Evolutionary conservation across 306 rosid species (phyloP).

Genomic region (Ziziphus jujuba): DNA sequence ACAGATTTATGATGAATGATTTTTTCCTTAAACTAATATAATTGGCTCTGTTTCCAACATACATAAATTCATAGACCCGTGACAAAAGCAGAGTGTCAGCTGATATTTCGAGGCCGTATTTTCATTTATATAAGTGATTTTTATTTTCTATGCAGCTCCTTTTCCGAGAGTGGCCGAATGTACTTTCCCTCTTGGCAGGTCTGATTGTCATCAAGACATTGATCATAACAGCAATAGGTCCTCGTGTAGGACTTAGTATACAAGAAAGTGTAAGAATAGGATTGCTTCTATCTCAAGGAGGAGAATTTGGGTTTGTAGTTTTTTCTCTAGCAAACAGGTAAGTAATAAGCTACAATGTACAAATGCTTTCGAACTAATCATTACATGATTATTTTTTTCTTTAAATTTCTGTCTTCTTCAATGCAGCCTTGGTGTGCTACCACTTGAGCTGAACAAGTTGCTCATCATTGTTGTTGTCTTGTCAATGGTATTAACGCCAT

Average conservation of each 20-base stretch:
- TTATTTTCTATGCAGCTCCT: slow-evolving; percentile 64
- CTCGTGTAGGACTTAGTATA: slow-evolving; percentile 87
- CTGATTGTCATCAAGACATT: slow-evolving; percentile 85
- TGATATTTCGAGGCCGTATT: background rate
- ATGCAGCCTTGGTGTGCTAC: slow-evolving; percentile 93
- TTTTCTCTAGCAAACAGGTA: slow-evolving; percentile 94
- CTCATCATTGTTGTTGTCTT: slow-evolving; percentile 95
- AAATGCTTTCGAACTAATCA: slow-evolving; percentile 14
- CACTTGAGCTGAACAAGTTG: slow-evolving; percentile 97
- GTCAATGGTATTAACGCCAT: slow-evolving; percentile 95
- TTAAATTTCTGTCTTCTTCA: slow-evolving; percentile 28
- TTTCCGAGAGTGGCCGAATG: slow-evolving; percentile 96
- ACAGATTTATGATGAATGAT: background rate
- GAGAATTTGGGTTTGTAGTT: slow-evolving; percentile 94
- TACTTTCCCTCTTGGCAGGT: slow-evolving; percentile 89
- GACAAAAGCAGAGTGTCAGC: background rate
- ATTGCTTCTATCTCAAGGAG: slow-evolving; percentile 96
- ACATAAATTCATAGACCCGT: background rate
- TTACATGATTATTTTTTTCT: slow-evolving; percentile 21
- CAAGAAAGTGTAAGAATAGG: slow-evolving; percentile 99
- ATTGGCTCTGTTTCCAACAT: background rate
- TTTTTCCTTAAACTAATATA: slow-evolving; percentile 5
- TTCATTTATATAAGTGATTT: background rate
- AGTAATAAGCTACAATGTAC: slow-evolving; percentile 18
- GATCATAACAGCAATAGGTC: slow-evolving; percentile 95